Evolutionary conservation across 73 alveolate species (phyloP).

Genomic region (Paramecium tetraurelia): DNA sequence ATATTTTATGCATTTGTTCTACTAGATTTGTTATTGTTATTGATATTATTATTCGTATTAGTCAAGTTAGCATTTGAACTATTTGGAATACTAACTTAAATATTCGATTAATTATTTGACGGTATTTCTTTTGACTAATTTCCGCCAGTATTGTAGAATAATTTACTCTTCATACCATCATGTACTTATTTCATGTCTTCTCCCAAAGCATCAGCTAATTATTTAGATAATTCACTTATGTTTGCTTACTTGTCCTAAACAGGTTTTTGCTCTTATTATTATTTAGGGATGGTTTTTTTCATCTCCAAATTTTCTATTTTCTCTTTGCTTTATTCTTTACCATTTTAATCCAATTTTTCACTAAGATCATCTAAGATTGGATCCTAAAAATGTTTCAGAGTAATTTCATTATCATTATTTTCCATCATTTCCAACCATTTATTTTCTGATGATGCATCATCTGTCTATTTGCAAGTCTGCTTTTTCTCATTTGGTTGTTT

Average conservation of each 20-base stretch:
- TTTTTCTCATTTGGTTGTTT: not conserved
- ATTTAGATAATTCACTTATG: not conserved
- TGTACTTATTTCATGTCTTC: conserved; percentile 22
- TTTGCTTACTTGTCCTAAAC: not conserved
- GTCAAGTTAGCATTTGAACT: not conserved
- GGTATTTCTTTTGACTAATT: not conserved
- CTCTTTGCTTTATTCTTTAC: not conserved
- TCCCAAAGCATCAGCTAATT: conserved; percentile 21
- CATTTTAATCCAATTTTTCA: not conserved
- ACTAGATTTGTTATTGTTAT: not conserved
- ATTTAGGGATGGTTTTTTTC: not conserved
- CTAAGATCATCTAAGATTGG: not conserved
- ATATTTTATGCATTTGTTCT: not conserved
- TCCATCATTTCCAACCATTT: conserved; percentile 24
- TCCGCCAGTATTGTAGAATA: not conserved
- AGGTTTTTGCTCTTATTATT: not conserved
- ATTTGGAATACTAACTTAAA: not conserved
- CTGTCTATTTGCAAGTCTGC: not conserved
- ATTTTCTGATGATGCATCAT: not conserved
- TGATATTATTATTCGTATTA: not conserved
- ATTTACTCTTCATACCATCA: conserved; percentile 27
- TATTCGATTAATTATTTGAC: not conserved
- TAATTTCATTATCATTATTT: not conserved
- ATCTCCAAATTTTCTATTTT: not conserved
- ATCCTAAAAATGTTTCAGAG: not conserved